Percentiles rank a stretch among this genome's conserved stretches.
phyloP scores from a whole-genome alignment of 208 protist genomes.

The Leishmania aethiopica region DNA sequence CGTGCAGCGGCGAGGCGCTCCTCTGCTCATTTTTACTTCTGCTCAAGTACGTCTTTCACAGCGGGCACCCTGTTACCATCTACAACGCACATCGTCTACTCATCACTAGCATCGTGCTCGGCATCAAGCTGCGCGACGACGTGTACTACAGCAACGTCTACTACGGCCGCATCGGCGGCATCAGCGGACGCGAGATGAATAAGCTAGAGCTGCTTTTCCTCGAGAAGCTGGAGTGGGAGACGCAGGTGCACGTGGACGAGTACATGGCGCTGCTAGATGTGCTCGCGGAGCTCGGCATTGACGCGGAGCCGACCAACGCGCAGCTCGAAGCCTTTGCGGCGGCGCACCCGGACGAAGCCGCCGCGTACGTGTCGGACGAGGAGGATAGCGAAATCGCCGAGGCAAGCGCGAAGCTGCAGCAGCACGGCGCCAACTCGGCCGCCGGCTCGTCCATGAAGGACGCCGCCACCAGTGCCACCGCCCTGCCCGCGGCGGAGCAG shows the following conservation, averaged over 20 bases:
- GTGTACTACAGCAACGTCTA: slow-evolving; percentile 93
- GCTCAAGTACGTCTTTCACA: slow-evolving; percentile 77
- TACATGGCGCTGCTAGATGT: slow-evolving; percentile 54
- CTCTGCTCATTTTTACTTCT: slow-evolving; percentile 90
- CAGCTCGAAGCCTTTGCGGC: slow-evolving; percentile 37
- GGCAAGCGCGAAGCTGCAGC: slow-evolving; percentile 14
- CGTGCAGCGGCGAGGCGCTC: slow-evolving; percentile 85
- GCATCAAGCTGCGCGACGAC: slow-evolving; percentile 95
- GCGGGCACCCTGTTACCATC: slow-evolving; percentile 78
- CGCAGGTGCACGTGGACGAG: slow-evolving; percentile 61
- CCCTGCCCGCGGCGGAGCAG: slow-evolving; percentile 6
- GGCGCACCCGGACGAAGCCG: slow-evolving; percentile 28
- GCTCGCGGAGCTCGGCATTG: slow-evolving; percentile 31
- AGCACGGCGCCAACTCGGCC: background rate
- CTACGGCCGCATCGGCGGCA: slow-evolving; percentile 92
- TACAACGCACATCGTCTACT: slow-evolving; percentile 94
- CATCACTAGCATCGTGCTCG: slow-evolving; percentile 89
- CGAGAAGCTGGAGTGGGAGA: slow-evolving; percentile 74
- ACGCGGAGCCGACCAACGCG: slow-evolving; percentile 20
- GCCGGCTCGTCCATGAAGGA: background rate
- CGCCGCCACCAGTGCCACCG: background rate
- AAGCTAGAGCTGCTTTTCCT: slow-evolving; percentile 91
- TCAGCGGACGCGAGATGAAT: slow-evolving; percentile 88
- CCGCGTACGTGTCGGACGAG: slow-evolving; percentile 32
- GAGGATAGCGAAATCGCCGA: slow-evolving; percentile 29